Evolutionary conservation across 1,284 basidiomycete species (phyloP).

Genomic region (Ceraceosorus bombacis): DNA sequence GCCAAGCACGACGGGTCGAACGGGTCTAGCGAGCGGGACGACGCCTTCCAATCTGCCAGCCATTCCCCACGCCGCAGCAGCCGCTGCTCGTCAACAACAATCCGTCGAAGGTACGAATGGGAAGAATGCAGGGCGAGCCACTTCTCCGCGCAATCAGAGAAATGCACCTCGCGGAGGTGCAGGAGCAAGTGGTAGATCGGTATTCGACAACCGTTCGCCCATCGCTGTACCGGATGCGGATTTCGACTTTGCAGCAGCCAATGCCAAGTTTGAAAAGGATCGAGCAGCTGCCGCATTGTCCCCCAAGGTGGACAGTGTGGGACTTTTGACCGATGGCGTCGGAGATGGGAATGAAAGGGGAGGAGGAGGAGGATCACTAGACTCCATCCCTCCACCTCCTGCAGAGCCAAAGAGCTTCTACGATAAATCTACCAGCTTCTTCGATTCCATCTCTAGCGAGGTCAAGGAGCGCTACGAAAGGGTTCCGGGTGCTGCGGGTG

Average conservation of each 20-base stretch:
- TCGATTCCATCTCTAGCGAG: slow-evolving; percentile 45
- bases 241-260: slow-evolving; percentile 45
- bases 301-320: background rate
- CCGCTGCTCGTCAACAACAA: slow-evolving; percentile 13
- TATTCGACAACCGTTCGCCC: background rate
- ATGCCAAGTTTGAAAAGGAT: slow-evolving; percentile 43
- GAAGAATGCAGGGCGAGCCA: slow-evolving; percentile 4
- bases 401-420: slow-evolving; percentile 29
- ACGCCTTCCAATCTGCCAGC: slow-evolving; percentile 20
- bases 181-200: background rate
- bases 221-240: slow-evolving; percentile 30
- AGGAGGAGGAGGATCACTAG: slow-evolving; percentile 16
- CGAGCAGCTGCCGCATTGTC: slow-evolving; percentile 7
- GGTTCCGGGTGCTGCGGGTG: background rate
- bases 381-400: slow-evolving; percentile 34
- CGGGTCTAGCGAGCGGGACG: too few species aligned
- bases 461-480: slow-evolving; percentile 41
- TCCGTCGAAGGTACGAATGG: background rate
- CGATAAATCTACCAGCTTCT: slow-evolving; percentile 41
- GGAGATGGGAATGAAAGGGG: background rate
- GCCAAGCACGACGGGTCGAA: too few species aligned
- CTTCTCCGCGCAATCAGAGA: too few species aligned
- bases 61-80: slow-evolving; percentile 30
- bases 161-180: background rate
- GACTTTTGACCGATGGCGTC: too few species aligned